phyloP scores from a whole-genome alignment of 257 asterid species.

The Oldenlandia corymbosa region DNA sequence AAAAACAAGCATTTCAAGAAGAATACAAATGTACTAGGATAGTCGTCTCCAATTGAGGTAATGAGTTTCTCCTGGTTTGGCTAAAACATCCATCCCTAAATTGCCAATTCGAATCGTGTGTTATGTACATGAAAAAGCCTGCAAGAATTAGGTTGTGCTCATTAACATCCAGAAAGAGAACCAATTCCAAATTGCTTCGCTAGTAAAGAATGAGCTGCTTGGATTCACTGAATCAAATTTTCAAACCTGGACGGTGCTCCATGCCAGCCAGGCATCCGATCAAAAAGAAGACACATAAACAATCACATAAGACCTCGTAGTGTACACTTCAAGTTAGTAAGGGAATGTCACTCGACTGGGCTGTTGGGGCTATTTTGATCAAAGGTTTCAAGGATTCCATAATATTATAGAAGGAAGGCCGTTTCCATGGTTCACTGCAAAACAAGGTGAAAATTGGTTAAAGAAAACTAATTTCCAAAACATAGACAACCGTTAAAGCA shows the following conservation, averaged over 20 bases:
- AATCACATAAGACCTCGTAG: conserved; percentile 7
- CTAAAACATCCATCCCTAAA: not conserved
- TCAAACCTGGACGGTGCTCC: conserved; percentile 3
- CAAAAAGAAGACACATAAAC: conserved; percentile 2
- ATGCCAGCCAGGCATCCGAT: conserved; percentile 5
- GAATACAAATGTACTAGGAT: not conserved
- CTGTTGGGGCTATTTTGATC: conserved; percentile 42
- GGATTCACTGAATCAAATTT: not conserved
- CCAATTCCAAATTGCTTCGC: not conserved
- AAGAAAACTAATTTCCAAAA: not conserved
- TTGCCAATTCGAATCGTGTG: conserved; percentile 11
- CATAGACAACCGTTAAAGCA: conserved; percentile 4
- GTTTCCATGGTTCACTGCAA: conserved; percentile 89
- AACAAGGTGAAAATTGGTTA: conserved; percentile 2
- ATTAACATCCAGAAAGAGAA: not conserved
- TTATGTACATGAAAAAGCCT: conserved; percentile 20
- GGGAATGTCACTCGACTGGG: conserved; percentile 47
- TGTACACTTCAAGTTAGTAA: conserved; percentile 30
- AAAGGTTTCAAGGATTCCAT: conserved; percentile 76
- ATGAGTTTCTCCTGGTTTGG: conserved; percentile 2
- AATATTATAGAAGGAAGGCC: conserved; percentile 77
- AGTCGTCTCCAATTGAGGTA: not conserved
- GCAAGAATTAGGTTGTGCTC: not conserved
- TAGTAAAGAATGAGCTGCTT: not conserved
- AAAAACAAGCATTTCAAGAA: conserved; percentile 1